These are phyloP conservation scores for Mycosphaerella sp. DNA, from an alignment of 2,329 filamentous ascomycete species.

Conservation along the genomic window DNA sequence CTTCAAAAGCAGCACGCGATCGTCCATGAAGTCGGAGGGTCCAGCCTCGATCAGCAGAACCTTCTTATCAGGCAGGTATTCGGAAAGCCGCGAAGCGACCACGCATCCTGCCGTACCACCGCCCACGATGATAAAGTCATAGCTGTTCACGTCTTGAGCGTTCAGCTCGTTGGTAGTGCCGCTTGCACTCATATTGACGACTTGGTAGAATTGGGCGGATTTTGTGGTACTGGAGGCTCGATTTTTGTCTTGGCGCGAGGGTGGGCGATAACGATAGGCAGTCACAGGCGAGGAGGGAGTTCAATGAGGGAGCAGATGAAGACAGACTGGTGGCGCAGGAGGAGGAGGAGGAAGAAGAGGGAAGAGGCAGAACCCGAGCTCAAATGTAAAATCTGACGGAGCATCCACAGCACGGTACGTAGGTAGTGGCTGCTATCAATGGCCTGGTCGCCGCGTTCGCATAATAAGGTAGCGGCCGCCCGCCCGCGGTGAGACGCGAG, in stretches of 20 bases:
- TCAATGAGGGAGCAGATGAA: background rate
- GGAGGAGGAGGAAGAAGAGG: background rate
- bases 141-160: constrained; percentile 58
- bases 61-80: constrained; percentile 76
- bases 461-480: background rate
- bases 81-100: constrained; percentile 69
- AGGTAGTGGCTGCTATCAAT: background rate
- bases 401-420: constrained; percentile 1
- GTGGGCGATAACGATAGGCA: no score
- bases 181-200: constrained; percentile 28
- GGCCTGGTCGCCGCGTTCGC: background rate
- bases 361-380: constrained; percentile 3
- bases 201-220: background rate
- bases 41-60: constrained; percentile 82
- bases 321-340: background rate
- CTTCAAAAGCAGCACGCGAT: constrained; percentile 77
- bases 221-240: background rate
- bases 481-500: constrained; percentile 12
- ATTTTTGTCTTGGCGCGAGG: background rate
- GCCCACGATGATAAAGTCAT: constrained; percentile 80
- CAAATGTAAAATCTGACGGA: constrained; percentile 8
- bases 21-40: constrained; percentile 82
- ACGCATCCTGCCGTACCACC: constrained; percentile 84
- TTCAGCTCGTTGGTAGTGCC: constrained; percentile 66
- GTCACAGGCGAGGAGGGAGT: background rate